These are phyloP conservation scores for Fusarium veterinarium DNA, from an alignment of 2,329 filamentous ascomycete genomes.

Conservation along the genomic window DNA sequence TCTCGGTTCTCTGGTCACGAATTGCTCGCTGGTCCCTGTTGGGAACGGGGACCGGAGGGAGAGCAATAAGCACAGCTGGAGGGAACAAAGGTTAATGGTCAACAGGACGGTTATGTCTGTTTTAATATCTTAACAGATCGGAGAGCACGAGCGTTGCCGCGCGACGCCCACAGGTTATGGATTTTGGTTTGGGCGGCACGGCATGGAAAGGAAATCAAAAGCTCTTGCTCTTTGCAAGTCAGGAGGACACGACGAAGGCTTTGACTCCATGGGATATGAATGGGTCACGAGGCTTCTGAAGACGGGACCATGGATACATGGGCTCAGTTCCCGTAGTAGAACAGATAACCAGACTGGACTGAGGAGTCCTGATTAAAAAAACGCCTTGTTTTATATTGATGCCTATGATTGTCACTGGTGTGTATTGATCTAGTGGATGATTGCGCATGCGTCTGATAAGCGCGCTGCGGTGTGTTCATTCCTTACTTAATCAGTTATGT, in stretches of 20 bases:
- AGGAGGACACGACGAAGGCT: slow-evolving; percentile 46
- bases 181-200: slow-evolving; percentile 52
- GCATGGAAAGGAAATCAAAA: slow-evolving; percentile 47
- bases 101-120: slow-evolving; percentile 52
- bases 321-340: slow-evolving; percentile 46
- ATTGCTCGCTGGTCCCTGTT: slow-evolving; percentile 51
- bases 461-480: not conserved
- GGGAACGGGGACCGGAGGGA: slow-evolving; percentile 48
- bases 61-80: slow-evolving; percentile 50
- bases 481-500: not conserved
- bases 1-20: slow-evolving; percentile 67
- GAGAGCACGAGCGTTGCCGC: slow-evolving; percentile 53
- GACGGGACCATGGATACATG: slow-evolving; percentile 40
- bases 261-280: slow-evolving; percentile 42
- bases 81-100: slow-evolving; percentile 48
- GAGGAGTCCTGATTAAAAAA: slow-evolving; percentile 50
- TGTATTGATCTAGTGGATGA: not conserved
- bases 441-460: not conserved
- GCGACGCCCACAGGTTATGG: slow-evolving; percentile 53
- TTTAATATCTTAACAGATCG: slow-evolving; percentile 43
- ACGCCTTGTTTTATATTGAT: slow-evolving; percentile 41
- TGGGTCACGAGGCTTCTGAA: slow-evolving; percentile 45
- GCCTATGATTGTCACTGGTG: not conserved
- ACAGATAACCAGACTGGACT: slow-evolving; percentile 50
- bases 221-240: slow-evolving; percentile 48